A percentile compares a stretch with the other conserved stretches of the same genome.
Evolutionary conservation across 768 basidiomycete genomes (phyloP).

Genomic region (Russula emetica): DNA sequence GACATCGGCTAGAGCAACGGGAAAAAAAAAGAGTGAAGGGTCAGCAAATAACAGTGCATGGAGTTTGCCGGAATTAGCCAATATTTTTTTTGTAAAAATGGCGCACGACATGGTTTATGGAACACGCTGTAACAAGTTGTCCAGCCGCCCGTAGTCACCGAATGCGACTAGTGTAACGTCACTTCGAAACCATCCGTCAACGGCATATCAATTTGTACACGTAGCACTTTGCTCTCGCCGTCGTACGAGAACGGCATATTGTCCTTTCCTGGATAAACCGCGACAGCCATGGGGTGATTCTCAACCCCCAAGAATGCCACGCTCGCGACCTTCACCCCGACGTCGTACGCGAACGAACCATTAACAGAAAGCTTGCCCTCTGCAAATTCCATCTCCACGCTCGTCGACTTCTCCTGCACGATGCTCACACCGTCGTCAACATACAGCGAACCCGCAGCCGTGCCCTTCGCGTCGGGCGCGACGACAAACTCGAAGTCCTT

Average conservation of each 20-base stretch:
- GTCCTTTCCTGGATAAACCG: slow-evolving; percentile 28
- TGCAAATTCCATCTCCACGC: slow-evolving; percentile 33
- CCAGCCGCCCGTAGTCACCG: background rate
- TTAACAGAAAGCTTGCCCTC: slow-evolving; percentile 32
- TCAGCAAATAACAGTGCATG: no score
- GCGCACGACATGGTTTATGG: no score
- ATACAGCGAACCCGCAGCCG: slow-evolving; percentile 51
- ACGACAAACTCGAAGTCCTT: slow-evolving; percentile 60
- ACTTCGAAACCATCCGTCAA: slow-evolving; percentile 37
- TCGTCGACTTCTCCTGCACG: slow-evolving; percentile 32
- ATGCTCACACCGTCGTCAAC: slow-evolving; percentile 61
- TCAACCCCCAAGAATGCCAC: slow-evolving; percentile 36
- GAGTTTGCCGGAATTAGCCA: no score
- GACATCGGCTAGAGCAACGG: no score
- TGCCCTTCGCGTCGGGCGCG: slow-evolving; percentile 50
- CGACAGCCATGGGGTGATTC: slow-evolving; percentile 28
- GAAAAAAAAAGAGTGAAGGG: no score
- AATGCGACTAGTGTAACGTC: background rate
- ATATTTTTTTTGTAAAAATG: no score
- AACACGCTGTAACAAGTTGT: no score
- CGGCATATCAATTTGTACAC: slow-evolving; percentile 40
- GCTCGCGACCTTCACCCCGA: slow-evolving; percentile 34
- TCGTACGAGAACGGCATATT: slow-evolving; percentile 37
- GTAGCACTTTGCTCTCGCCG: slow-evolving; percentile 40
- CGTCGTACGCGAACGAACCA: slow-evolving; percentile 34